Conservation (phyloP, 2,329 filamentous ascomycete species). For the Chrysoporthe austroafricana region DNA sequence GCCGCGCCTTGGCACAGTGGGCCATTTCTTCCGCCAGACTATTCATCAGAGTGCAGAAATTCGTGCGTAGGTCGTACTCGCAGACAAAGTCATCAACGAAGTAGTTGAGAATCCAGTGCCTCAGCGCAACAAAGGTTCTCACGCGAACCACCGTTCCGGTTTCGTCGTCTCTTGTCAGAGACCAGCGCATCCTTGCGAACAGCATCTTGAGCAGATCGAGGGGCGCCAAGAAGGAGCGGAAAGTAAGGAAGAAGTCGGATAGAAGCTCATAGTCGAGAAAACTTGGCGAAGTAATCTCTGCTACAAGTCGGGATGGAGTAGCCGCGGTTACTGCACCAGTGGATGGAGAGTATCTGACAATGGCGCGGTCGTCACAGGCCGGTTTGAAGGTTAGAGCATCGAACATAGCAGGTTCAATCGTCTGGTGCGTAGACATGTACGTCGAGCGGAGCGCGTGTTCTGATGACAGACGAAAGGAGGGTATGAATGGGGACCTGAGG, state of each 20-base stretch:
- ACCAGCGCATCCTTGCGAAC: slow-evolving; percentile 85
- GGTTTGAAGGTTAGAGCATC: slow-evolving; percentile 80
- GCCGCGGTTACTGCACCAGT: slow-evolving; percentile 82
- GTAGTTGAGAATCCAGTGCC: slow-evolving; percentile 98
- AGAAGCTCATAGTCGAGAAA: slow-evolving; percentile 97
- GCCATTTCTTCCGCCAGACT: slow-evolving; percentile 61
- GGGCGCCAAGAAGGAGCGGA: slow-evolving; percentile 81
- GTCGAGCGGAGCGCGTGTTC: slow-evolving; percentile 45
- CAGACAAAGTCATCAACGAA: slow-evolving; percentile 92
- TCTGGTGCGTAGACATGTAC: slow-evolving; percentile 52
- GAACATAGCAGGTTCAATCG: slow-evolving; percentile 77
- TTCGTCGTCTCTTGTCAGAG: slow-evolving; percentile 77
- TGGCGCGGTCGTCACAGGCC: slow-evolving; percentile 73
- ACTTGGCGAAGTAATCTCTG: slow-evolving; percentile 93
- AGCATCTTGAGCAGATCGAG: slow-evolving; percentile 80
- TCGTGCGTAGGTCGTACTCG: slow-evolving; percentile 71
- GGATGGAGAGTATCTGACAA: slow-evolving; percentile 78
- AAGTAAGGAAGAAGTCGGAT: slow-evolving; percentile 97
- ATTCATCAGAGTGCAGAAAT: slow-evolving; percentile 84
- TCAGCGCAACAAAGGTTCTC: slow-evolving; percentile 89
- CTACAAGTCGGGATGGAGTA: slow-evolving; percentile 86
- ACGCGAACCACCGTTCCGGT: slow-evolving; percentile 93
- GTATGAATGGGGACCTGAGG: slow-evolving; percentile 37
- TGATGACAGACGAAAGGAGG: slow-evolving; percentile 46
- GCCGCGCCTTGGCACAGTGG: slow-evolving; percentile 47